Conservation (phyloP, 352 stramenopile species). For the Globisporangium solare region DNA sequence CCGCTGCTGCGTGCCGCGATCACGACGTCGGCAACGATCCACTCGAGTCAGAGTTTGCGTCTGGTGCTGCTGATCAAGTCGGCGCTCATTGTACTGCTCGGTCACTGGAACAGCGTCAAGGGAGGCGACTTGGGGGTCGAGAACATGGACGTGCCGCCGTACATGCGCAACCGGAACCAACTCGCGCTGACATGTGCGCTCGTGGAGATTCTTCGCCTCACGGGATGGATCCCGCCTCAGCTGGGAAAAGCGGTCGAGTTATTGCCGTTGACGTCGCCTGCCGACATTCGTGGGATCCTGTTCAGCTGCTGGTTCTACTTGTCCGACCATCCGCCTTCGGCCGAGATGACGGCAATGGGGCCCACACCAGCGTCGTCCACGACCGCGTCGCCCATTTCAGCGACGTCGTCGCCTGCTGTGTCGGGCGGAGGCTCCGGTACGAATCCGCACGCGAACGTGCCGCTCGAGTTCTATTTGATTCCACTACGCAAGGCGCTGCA, state of each 20-base stretch:
- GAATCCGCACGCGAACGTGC: constrained; percentile 27
- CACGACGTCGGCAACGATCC: constrained; percentile 26
- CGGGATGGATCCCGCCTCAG: constrained; percentile 54
- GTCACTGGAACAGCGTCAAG: constrained; percentile 83
- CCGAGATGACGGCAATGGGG: constrained; percentile 20
- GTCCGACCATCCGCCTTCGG: constrained; percentile 54
- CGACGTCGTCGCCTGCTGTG: constrained; percentile 35
- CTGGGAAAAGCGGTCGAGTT: constrained; percentile 51
- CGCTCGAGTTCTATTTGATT: constrained; percentile 75
- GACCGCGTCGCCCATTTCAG: constrained; percentile 40
- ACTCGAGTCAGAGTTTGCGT: constrained; percentile 41
- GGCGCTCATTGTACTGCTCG: constrained; percentile 61
- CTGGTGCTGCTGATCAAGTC: constrained; percentile 76
- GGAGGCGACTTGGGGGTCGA: constrained; percentile 50
- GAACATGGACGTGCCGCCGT: constrained; percentile 75
- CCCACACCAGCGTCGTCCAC: constrained; percentile 38
- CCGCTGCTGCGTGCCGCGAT: constrained; percentile 47
- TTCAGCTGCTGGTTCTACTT: constrained; percentile 86
- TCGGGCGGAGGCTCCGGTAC: constrained; percentile 13
- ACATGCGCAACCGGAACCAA: constrained; percentile 76
- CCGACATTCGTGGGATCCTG: constrained; percentile 71
- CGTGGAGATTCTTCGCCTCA: constrained; percentile 49
- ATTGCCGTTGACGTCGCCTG: constrained; percentile 57
- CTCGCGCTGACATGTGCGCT: constrained; percentile 61
- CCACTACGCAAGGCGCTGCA: constrained; percentile 72